Base-by-base conservation (phyloP, 495 filamentous ascomycete genomes). In the Podospora pseudocomata region DNA sequence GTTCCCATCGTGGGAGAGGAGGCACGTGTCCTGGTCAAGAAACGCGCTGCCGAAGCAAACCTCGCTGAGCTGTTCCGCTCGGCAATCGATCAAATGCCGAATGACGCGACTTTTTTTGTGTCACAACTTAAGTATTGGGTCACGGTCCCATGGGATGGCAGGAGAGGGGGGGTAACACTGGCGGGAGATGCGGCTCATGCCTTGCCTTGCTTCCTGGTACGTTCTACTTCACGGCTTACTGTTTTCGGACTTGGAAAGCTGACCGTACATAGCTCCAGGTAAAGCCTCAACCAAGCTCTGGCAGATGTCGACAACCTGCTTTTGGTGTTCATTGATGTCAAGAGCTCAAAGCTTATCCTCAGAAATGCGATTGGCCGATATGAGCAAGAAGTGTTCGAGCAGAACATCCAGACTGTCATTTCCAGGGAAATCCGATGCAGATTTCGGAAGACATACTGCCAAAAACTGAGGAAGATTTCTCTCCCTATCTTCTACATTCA, bases 231-330 rank as follows among this genome's bases (percentile, higher is more conserved):
- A 5, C 0, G 16, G 11, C 20, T 20, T 20, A 20, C 20, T 20
- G 20, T 20, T 20, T 20, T 20, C 20, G 20, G 20, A 20, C 20
- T 20, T 20, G 20, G 20, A 20, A 30, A 60, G n/a, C 58, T 60
- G 58, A 60, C 58, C 5, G 16, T 28, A 13, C 13, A 23, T n/a
- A 69, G 67, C 62, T 32, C 63, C 55, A 26, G 67, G 67, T 13
- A 69, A 55, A 63, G 67, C 27, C 63, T 69, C 15, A 69, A 69
- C 20, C 59, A 67, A 44, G 66, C 66, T 19, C 16, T 67, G 20
- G 32, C 16, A 5, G 60, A 60, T 53, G 61, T 68, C 7, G 61
- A 64, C 49, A 3, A 18, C 3, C 4, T 68, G 1, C 18, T 65
- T 11, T 23, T 19, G 1, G 19, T 60, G 34, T 54, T 63, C 15